Evolutionary conservation across 805 yeast genomes (phyloP), one percentile per base, ranked within the genome.

Genomic region (Lachancea lanzarotensis): DNA sequence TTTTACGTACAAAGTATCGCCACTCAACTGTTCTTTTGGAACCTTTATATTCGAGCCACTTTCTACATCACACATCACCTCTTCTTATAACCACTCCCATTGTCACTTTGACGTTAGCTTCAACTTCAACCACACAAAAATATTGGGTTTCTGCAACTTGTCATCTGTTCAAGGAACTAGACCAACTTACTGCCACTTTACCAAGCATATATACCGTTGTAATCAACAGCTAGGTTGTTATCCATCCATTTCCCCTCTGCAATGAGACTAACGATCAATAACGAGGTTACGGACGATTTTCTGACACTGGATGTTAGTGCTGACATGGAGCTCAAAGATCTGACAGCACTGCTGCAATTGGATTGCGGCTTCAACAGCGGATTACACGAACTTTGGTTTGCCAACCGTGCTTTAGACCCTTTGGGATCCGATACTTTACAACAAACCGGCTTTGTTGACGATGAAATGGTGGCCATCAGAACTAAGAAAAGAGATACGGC

Each of bases 311-410:
- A 88, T 42, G 73, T 87, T 3, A 75, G 86, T 3, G 75, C 68
- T 1, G 83, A 81, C 12, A 73, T 88, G 70, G 60, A 78, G 0
- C 59, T 88, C 9, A 69, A 62, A 12, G 96, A 89, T 59, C 73
- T 90, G 52, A 72, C 76, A 47, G 95, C 91, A 0, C 79, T 82
- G 51, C 57, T 89, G 9, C 82, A 81, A 48, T 78, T 82, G 1
- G 95, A 87, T 56, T 74, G 88, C 8, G 73, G 69, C 12, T 72
- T 82, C 41, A 66, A 69, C 10, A 65, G 73, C 3, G 54, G 59
- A 0, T 54, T 65, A 13, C 84, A 82, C 56, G 61, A 68, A n/a
- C 53, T 87, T 38, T 58, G 68, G 18, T 69, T 68, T 53, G 73
- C 81, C 49, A 74, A 75, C 47, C 65, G 66, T 20, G 55, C 63